These are phyloP conservation scores for Trametes pubescens DNA, from an alignment of 1,284 basidiomycete genomes.

Conservation along the genomic window DNA sequence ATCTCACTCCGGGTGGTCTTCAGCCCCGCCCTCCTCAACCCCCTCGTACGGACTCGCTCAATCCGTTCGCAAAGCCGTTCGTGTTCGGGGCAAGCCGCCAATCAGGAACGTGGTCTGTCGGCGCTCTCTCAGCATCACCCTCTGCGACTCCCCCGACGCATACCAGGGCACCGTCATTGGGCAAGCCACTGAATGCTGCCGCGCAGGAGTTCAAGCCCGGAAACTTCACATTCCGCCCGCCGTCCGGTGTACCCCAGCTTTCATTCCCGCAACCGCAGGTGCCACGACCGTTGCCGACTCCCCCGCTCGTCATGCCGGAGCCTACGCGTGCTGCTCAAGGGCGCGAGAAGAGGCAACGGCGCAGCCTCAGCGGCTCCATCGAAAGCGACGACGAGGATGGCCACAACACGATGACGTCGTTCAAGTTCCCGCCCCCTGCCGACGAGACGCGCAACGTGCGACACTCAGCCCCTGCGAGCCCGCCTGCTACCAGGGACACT, in stretches of 20 bases:
- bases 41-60: conserved; percentile 55
- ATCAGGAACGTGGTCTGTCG: conserved; percentile 35
- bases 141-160: conserved; percentile 49
- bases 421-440: conserved; percentile 70
- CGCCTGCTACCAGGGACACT: conserved; percentile 34
- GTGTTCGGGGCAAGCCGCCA: conserved; percentile 64
- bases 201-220: conserved; percentile 83
- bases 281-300: conserved; percentile 44
- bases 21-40: conserved; percentile 36
- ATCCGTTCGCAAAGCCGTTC: conserved; percentile 83
- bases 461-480: conserved; percentile 54
- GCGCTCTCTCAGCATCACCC: conserved; percentile 35
- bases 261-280: conserved; percentile 47
- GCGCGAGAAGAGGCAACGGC: conserved; percentile 77
- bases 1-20: conserved; percentile 33
- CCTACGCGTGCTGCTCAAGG: conserved; percentile 59
- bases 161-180: conserved; percentile 65
- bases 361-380: conserved; percentile 49
- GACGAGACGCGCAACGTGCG: conserved; percentile 60
- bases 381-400: conserved; percentile 58
- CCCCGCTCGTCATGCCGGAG: conserved; percentile 41
- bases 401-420: conserved; percentile 67
- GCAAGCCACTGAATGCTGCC: conserved; percentile 74
- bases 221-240: conserved; percentile 77
- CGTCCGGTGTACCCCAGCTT: conserved; percentile 68